Conservation (phyloP, 495 filamentous ascomycete genomes). For the Xylaria bambusicola region DNA sequence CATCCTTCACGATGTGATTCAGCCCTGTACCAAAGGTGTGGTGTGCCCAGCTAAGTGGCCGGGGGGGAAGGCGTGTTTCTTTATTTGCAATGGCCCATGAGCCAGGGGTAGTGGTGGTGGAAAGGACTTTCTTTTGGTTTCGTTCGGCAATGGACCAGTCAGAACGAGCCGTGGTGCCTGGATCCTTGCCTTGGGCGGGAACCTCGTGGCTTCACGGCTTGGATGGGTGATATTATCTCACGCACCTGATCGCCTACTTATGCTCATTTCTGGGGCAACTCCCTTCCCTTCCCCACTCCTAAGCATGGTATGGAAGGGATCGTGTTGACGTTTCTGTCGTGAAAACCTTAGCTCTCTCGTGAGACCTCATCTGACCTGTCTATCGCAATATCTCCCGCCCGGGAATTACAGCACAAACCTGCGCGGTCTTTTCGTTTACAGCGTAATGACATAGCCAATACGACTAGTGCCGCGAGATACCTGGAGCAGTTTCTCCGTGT, state of each 20-base stretch:
- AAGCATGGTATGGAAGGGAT: too few relatives aligned
- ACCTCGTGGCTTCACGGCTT: slow-evolving; percentile 8
- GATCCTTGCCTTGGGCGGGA: background rate
- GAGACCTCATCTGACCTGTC: background rate
- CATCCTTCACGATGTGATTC: background rate
- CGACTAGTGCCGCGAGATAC: background rate
- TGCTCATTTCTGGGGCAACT: slow-evolving; percentile 9
- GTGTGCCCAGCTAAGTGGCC: slow-evolving; percentile 1
- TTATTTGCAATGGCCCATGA: too few relatives aligned
- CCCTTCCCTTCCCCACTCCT: background rate
- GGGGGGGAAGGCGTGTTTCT: background rate
- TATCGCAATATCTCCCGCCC: background rate
- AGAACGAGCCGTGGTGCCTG: background rate
- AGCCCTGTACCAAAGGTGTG: too few relatives aligned
- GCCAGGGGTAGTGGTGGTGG: background rate
- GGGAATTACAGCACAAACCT: background rate
- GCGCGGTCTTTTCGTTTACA: background rate
- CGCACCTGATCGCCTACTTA: background rate
- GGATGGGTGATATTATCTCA: slow-evolving; percentile 17
- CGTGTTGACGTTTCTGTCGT: background rate
- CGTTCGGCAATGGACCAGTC: slow-evolving; percentile 20
- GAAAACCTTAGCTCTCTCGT: background rate
- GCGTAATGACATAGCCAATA: background rate
- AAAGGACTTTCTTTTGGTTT: background rate
- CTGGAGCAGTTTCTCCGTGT: too few relatives aligned